Base-by-base conservation (phyloP, 495 filamentous ascomycete genomes). In the Xylaria longipes region DNA sequence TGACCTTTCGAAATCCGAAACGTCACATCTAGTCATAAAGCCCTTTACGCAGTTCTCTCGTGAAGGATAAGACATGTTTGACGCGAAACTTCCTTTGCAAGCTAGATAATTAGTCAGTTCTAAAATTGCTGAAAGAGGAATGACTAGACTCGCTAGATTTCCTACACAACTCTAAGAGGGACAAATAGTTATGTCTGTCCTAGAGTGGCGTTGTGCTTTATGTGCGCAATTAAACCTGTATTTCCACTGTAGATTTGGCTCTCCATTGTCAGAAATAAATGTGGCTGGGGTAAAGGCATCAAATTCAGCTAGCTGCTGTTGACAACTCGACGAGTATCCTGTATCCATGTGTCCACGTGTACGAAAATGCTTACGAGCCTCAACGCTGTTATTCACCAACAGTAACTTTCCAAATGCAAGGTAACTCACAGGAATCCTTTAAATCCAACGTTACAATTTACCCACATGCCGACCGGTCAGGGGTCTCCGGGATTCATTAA, bases 401-500 rank as follows among this genome's bases (percentile, higher is more conserved):
- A 65, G 39, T 20, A 15, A 52, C 45, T 50, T 50, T 50, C 45
- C 48, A 27, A 56, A 67, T 41, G 65, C 7, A 67, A 67, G 65
- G 35, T 56, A 48, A 48, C 48, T 41, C 46, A 37, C 65, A 67
- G 29, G 33, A 45, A 20, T 48, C 48, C 48, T n/a, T 41, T 27
- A 54, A 29, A 69, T 69, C 67, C 37, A 61, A 69, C 67, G 67
- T 69, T 69, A 69, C 67, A 69, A 27, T 69, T n/a, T 70, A 63
- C 58, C 57, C 43, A 70, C 17, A 7, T 31, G 5, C 45, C 43
- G 41, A 14, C 57, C 43, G 25, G 20, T 48, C 54, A 39, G 39
- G 37, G 48, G 27, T 61, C 31, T 20, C 5, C 58, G 39, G 37
- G 45, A 33, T 60, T 60, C 56, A 33, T 11, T 48, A 63, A 50